phyloP scores from a whole-genome alignment of 495 filamentous ascomycete species.

The Bathelium albidoporum region DNA sequence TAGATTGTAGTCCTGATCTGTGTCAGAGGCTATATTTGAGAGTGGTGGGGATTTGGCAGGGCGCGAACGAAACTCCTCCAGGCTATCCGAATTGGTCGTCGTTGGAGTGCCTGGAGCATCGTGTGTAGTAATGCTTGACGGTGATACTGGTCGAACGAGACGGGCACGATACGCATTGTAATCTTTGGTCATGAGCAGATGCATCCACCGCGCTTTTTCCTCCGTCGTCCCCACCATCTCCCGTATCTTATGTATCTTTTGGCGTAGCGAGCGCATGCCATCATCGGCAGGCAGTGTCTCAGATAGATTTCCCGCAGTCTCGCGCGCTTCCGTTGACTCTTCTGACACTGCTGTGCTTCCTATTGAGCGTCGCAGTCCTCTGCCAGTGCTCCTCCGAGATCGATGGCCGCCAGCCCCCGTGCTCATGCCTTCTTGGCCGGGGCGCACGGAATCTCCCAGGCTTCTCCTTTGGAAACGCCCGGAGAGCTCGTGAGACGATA shows the following conservation, averaged over 20 bases:
- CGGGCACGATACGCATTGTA: constrained; percentile 38
- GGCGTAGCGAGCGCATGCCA: constrained; percentile 69
- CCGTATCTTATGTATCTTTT: constrained; percentile 69
- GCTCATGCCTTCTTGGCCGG: neutral
- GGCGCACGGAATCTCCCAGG: neutral
- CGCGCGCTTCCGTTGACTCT: constrained; percentile 8
- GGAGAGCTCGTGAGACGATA: constrained; percentile 24
- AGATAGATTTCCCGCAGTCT: constrained; percentile 16
- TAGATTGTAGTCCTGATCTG: constrained; percentile 54
- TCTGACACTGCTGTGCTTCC: constrained; percentile 5
- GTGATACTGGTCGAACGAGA: constrained; percentile 2
- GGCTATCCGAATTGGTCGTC: constrained; percentile 13
- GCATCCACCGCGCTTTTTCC: constrained; percentile 77
- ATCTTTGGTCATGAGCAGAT: constrained; percentile 69
- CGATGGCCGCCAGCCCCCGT: neutral
- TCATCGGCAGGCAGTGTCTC: constrained; percentile 74
- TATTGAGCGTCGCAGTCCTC: neutral
- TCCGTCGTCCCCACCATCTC: constrained; percentile 49
- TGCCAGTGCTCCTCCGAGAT: neutral
- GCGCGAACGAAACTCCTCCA: neutral
- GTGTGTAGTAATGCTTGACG: constrained; percentile 7
- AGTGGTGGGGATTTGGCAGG: constrained; percentile 15
- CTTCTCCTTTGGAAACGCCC: constrained; percentile 24
- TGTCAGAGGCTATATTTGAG: constrained; percentile 26
- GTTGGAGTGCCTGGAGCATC: constrained; percentile 24